Conservation (phyloP, 2,329 filamentous ascomycete species). For the Magnaporthiopsis incrustans region DNA sequence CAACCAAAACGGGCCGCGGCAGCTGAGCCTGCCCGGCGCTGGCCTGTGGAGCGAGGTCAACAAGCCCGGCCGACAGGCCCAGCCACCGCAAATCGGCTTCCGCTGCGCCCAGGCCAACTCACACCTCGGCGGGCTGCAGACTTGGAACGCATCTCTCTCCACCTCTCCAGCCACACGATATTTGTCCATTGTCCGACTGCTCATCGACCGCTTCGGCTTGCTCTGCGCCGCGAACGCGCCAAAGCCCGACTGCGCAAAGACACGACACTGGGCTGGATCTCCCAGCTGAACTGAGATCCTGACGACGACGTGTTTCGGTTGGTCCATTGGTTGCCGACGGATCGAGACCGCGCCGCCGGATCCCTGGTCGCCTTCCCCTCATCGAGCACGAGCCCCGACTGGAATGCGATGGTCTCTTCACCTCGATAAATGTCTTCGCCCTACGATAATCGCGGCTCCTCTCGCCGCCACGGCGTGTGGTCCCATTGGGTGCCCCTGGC, state of each 20-base stretch:
- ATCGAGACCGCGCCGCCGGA: background rate
- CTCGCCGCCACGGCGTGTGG: constrained; percentile 56
- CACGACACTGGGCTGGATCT: background rate
- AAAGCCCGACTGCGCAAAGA: background rate
- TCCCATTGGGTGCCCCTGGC: constrained; percentile 86
- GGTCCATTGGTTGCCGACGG: background rate
- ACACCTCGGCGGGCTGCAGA: background rate
- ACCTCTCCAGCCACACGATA: background rate
- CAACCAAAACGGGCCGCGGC: background rate
- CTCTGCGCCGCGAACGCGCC: background rate
- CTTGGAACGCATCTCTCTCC: background rate
- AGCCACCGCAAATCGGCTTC: background rate
- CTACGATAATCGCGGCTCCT: constrained; percentile 52
- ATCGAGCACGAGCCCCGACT: constrained; percentile 5
- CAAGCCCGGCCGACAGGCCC: constrained; percentile 3
- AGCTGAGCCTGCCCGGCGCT: constrained; percentile 9
- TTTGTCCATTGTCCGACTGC: background rate
- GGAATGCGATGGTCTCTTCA: constrained; percentile 24
- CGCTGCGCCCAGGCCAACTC: background rate
- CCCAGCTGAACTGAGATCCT: background rate
- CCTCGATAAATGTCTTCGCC: constrained; percentile 47
- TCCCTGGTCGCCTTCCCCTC: constrained; percentile 6
- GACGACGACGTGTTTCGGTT: background rate
- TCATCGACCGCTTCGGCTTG: background rate
- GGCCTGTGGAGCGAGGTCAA: constrained; percentile 16